Evolutionary conservation across 1,139 yeast genomes (phyloP), one percentile per base, ranked within the genome.

Genomic region (Citeromyces hawaiiensis): DNA sequence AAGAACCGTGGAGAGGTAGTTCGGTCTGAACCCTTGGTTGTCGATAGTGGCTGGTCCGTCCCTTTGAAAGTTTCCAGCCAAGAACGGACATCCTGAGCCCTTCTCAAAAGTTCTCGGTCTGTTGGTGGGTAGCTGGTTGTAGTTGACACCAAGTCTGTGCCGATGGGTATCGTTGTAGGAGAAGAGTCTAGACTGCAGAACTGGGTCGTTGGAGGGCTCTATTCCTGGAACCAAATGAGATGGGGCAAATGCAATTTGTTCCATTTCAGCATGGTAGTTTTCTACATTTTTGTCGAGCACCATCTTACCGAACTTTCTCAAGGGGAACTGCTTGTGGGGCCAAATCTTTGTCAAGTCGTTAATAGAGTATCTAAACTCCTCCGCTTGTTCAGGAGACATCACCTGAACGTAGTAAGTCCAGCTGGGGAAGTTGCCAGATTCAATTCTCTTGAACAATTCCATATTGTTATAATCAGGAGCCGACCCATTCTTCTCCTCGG

Each of bases 401-500:
- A 78, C 68, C 60, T 78, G 86, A 40, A 77, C 58, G 57, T 74
- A 76, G 44, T 64, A 66, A 36, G 83, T 73, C 81, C 82, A 78
- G 7, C 76, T 62, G 45, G 85, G 83, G 48, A 45, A 48, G 46
- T 76, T 70, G 42, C 80, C 81, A 48, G 68, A 63, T 46, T 73
- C 76, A 51, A 78, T 75, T 44, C 73, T 63, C 49, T 74, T 70
- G 57, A 72, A 74, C 54, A 78, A 66, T 54, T 76, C 83, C 58
- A 74, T 72, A 52, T 71, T 76, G 45, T 78, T 75, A 52, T 61
- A 68, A 54, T 78, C 85, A 40, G 85, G 83, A 57, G 75, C 70
- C 40, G 73, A 63, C 43, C 83, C 83, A 34, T 77, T 68, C 48
- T 71, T 56, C 40, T 59, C 61, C 33, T 64, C 70, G 43, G 83